Percentiles rank a stretch among this genome's conserved stretches.
Conservation (phyloP, 805 yeast species). For the Candida arabinofermentans region DNA sequence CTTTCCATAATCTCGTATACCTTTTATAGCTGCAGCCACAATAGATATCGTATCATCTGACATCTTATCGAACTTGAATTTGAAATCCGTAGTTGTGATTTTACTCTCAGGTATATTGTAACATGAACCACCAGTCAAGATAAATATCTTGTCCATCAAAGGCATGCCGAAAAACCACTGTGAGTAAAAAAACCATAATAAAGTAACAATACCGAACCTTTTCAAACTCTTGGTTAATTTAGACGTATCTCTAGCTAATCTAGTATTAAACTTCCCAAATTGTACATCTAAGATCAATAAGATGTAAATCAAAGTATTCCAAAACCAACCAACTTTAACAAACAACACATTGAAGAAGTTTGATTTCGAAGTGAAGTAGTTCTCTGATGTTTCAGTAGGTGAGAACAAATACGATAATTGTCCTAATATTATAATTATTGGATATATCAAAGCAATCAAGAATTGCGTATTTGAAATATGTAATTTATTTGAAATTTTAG, state of each 20-base stretch:
- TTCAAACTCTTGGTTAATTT: no score
- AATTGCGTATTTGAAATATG: slow-evolving; percentile 10
- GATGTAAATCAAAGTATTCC: slow-evolving; percentile 59
- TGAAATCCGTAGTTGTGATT: background rate
- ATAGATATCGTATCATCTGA: background rate
- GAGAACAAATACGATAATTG: slow-evolving; percentile 44
- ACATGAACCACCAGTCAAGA: slow-evolving; percentile 82
- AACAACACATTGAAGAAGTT: slow-evolving; percentile 69
- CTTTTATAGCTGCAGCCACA: background rate
- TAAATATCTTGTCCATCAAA: slow-evolving; percentile 80
- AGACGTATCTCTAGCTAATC: no score
- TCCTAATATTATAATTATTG: slow-evolving; percentile 46
- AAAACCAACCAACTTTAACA: slow-evolving; percentile 90
- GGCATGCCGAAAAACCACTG: slow-evolving; percentile 88
- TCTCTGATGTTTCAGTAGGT: slow-evolving; percentile 42
- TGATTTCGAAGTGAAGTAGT: slow-evolving; percentile 55
- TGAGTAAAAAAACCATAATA: slow-evolving; percentile 83
- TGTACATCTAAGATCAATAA: slow-evolving; percentile 13
- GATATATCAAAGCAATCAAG: slow-evolving; percentile 19
- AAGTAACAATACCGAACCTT: slow-evolving; percentile 53
- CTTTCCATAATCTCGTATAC: background rate
- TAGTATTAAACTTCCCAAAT: slow-evolving; percentile 43
- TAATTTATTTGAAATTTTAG: slow-evolving; percentile 3
- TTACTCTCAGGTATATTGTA: slow-evolving; percentile 25
- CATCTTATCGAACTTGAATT: background rate